These are phyloP conservation scores for Trifolium repens DNA, from an alignment of 306 rosid genomes.

Conservation along the genomic window DNA sequence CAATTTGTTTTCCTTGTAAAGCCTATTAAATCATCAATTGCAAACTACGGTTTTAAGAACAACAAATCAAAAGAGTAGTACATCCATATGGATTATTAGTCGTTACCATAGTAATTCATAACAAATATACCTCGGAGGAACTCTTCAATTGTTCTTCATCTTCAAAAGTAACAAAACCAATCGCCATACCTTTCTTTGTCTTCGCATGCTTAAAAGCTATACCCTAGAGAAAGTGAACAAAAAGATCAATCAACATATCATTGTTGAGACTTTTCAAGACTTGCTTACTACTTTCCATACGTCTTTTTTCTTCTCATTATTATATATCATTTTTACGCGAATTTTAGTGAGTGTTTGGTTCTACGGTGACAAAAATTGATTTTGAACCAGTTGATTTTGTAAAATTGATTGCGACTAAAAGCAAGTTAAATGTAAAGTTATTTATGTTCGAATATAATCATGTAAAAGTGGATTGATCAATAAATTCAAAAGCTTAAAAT, in stretches of 20 bases:
- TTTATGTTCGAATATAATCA: too few species aligned
- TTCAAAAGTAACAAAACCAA: constrained; percentile 76
- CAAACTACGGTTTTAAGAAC: constrained; percentile 6
- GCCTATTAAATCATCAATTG: constrained; percentile 52
- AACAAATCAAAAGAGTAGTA: constrained; percentile 39
- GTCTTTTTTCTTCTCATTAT: too few species aligned
- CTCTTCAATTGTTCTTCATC: constrained; percentile 68
- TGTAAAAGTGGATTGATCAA: neutral
- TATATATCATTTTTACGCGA: neutral
- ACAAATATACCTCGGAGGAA: constrained; percentile 62
- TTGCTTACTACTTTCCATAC: too few species aligned
- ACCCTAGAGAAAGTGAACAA: constrained; percentile 53
- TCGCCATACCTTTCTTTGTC: constrained; percentile 86
- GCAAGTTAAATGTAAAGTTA: too few species aligned
- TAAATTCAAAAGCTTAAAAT: neutral
- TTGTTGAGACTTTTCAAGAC: too few species aligned
- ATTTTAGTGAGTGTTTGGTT: neutral
- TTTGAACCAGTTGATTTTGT: neutral
- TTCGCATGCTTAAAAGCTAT: constrained; percentile 68
- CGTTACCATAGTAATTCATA: neutral
- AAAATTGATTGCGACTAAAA: neutral
- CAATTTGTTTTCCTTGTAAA: constrained; percentile 68
- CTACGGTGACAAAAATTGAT: neutral
- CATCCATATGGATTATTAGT: constrained; percentile 14
- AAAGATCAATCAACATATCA: neutral